Percentiles rank a stretch among this genome's conserved stretches.
Evolutionary conservation across 2,329 filamentous ascomycete genomes (phyloP).

Genomic region (Nemania bipapillata): DNA sequence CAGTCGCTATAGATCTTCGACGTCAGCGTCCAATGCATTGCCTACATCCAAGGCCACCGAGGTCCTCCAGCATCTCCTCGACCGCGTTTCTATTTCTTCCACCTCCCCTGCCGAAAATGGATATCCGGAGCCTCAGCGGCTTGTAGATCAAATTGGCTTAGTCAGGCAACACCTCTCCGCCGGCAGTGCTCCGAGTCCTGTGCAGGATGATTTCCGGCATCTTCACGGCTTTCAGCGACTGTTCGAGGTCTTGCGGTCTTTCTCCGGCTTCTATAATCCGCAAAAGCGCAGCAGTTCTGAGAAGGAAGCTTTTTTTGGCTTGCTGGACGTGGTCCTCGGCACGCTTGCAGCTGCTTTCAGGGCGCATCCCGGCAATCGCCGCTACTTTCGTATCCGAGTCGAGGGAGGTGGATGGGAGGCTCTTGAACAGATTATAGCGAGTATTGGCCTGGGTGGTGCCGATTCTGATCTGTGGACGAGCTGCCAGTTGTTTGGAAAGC

Average conservation of each 20-base stretch:
- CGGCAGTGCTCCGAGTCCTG: slow-evolving; percentile 58
- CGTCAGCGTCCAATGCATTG: slow-evolving; percentile 67
- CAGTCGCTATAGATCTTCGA: slow-evolving; percentile 72
- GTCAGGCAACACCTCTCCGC: slow-evolving; percentile 72
- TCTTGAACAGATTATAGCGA: slow-evolving; percentile 76
- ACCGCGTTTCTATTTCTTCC: slow-evolving; percentile 56
- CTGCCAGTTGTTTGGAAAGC: slow-evolving; percentile 81
- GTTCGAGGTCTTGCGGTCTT: slow-evolving; percentile 73
- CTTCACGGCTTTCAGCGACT: slow-evolving; percentile 81
- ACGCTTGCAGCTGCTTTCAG: slow-evolving; percentile 80
- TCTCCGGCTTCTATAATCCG: slow-evolving; percentile 81
- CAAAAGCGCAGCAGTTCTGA: slow-evolving; percentile 69
- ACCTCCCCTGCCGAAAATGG: slow-evolving; percentile 51
- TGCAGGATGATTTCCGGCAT: slow-evolving; percentile 85
- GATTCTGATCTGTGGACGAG: slow-evolving; percentile 75
- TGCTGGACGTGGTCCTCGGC: slow-evolving; percentile 76
- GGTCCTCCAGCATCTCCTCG: slow-evolving; percentile 66
- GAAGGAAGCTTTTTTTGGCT: slow-evolving; percentile 71
- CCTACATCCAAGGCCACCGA: slow-evolving; percentile 70
- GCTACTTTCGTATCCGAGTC: slow-evolving; percentile 83
- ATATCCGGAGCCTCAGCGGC: slow-evolving; percentile 61
- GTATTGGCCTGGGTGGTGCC: slow-evolving; percentile 71
- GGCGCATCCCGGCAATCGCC: slow-evolving; percentile 84
- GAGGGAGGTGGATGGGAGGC: slow-evolving; percentile 81
- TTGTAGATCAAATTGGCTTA: slow-evolving; percentile 69